Evolutionary conservation across 1,139 yeast genomes (phyloP), one percentile per base, ranked within the genome.

Genomic region (Taiozyma sp.): DNA sequence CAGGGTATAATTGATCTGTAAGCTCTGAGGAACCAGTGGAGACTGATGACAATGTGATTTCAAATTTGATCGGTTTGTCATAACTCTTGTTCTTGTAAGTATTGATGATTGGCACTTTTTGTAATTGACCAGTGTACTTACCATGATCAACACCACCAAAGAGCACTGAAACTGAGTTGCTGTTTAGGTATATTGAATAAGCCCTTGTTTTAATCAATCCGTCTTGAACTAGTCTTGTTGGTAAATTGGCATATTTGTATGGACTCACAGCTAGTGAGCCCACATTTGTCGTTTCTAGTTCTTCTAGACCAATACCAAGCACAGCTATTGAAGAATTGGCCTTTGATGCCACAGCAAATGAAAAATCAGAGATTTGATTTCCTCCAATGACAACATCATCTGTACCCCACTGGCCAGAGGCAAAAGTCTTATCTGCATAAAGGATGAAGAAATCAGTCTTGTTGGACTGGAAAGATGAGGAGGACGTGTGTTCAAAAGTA

Each of bases 341-440:
- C 43, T 67, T 62, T 55, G 74, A 74, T 23, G 84, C 85, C 30
- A 82, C 77, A 2, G 87, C 91, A 61, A 84, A 76, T 23, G 62
- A 57, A 34, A 60, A 48, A 22, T 52, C 54, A 0, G 69, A 52
- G n/a, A 84, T 71, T 23, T 67, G 64, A 9, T 73, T 70, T 14
- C 67, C 72, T 51, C 73, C 71, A 46, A 83, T 61, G 1, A 60
- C 57, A 43, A 82, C 66, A 40, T 67, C 63, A 59, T 86, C 93
- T 48, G 69, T 66, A 44, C 83, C 88, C 84, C 85, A 85, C 52
- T 70, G 63, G 45, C 95, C 95, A 6, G 59, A 53, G 2, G 91
- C 89, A 58, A 64, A 71, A 30, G 87, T 72, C 7, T 66, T 63
- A 64, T 87, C 93, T 32, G 83, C 91, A 61, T 87, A 87, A 28